Conservation (phyloP, 306 rosid genomes). For the Castanea mollissima region DNA sequence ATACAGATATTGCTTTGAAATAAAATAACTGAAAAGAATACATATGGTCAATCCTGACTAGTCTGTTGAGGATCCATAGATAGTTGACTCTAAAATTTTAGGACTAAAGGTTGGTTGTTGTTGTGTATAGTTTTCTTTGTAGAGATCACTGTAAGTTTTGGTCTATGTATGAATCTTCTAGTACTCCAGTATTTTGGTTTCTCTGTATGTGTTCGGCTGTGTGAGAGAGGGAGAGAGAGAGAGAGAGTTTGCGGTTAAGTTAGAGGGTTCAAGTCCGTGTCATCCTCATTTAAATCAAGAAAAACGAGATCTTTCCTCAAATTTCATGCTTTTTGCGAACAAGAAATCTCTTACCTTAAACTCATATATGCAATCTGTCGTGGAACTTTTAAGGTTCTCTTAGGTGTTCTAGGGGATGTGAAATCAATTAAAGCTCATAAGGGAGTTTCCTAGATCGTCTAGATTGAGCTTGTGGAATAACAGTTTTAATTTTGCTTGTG, state of each 20-base stretch:
- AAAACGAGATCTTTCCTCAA: not conserved
- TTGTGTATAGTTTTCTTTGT: too few relatives aligned
- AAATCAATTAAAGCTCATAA: not conserved
- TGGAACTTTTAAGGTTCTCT: not conserved
- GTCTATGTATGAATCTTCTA: not conserved
- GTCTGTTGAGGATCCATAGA: too few relatives aligned
- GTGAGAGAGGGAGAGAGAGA: not conserved
- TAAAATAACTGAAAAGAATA: too few relatives aligned
- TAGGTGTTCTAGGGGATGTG: not conserved
- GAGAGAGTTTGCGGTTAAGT: not conserved
- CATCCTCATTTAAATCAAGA: not conserved
- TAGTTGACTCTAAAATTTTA: too few relatives aligned
- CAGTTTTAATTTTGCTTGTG: not conserved
- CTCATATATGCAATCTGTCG: not conserved
- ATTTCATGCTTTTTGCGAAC: not conserved
- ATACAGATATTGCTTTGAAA: too few relatives aligned
- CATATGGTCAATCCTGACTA: too few relatives aligned
- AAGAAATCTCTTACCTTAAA: not conserved
- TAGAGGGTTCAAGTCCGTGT: not conserved
- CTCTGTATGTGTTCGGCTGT: not conserved
- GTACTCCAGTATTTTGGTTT: not conserved
- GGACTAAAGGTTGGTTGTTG: too few relatives aligned
- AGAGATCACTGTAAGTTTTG: not conserved
- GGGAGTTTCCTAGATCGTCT: not conserved
- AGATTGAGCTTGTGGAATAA: not conserved